Base-by-base conservation (phyloP, 1,284 basidiomycete genomes). In the Apiotrichum montevideense region DNA sequence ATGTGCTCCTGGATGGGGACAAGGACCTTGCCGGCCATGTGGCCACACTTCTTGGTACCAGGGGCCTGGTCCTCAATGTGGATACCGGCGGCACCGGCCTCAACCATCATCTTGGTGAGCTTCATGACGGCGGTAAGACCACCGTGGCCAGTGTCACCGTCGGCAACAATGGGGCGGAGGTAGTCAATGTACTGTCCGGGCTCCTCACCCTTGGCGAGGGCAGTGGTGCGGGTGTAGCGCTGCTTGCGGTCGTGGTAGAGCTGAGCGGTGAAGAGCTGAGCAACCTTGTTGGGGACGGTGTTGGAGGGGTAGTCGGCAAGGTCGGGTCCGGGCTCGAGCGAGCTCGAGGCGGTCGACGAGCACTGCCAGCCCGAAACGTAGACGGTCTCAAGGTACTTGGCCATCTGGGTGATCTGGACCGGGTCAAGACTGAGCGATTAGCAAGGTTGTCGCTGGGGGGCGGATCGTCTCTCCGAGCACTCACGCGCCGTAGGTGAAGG, bases 361-460 rank as follows among this genome's bases (percentile, higher is more conserved):
- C 88, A 90, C 85, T 83, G 90, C 94, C 95, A 99, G 33, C 95
- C 95, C 42, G 91, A 96, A 33, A 99, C 83, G 74, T 98, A 98
- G 49, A 98, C 87, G 29, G 91, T 88, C 72, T 98, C 91, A 70
- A 96, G 90, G 76, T 93, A 84, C 68, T 84, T 83, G 7, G 93
- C 96, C 93, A 98, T 97, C 77, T 99, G 95, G 0, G 92, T 83
- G 44, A 84, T 83, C 79, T 98, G 95, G 11, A 98, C 93, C 2
- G 94, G 92, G 78, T 98, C 96, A 62, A 98, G 85, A 35, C 91
- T 94, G 64, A 11, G 46, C 8, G 35, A 53, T 43, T 46, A 52
- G 33, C 10, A n/a, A 42, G 5, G 10, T 7, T n/a, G 44, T 9
- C 7, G 10, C 44, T 9, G 6, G 43, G 46, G 50, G 14, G 37